Percentiles rank a stretch among this genome's conserved stretches.
Evolutionary conservation across 2,329 filamentous ascomycete genomes (phyloP).

Genomic region (Colletotrichum australisinense): DNA sequence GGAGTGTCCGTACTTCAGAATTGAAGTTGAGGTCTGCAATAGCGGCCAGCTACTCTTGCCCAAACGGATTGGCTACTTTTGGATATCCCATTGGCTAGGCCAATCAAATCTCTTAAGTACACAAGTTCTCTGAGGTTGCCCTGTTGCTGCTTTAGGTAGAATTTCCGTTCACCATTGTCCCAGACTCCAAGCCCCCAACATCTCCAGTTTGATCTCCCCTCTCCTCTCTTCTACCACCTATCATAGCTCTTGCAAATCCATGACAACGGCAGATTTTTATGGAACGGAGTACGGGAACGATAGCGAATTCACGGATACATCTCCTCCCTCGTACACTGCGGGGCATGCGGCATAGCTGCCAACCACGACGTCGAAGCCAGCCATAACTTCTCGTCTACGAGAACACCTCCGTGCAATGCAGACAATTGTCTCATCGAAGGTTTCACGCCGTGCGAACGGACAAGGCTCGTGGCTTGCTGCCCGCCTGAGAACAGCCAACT

Average conservation of each 20-base stretch:
- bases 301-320: neutral
- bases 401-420: too few relatives aligned
- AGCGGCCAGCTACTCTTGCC: neutral
- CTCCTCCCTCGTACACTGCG: neutral
- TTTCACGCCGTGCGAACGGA: conserved; percentile 25
- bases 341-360: neutral
- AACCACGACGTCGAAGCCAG: too few relatives aligned
- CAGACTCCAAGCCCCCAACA: neutral
- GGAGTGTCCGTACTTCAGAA: too few relatives aligned
- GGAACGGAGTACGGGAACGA: neutral
- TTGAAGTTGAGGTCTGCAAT: neutral
- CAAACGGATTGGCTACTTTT: neutral
- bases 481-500: conserved; percentile 14
- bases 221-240: neutral
- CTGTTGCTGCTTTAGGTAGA: neutral
- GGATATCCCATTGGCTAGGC: neutral
- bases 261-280: neutral
- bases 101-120: neutral
- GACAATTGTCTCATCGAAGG: conserved; percentile 18
- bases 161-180: neutral
- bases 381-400: too few relatives aligned
- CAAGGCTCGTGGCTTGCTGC: conserved; percentile 23
- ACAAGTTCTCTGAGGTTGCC: neutral
- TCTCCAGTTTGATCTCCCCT: neutral
- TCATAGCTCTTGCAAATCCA: neutral